Evolutionary conservation across 176 grass and related monocot genomes (phyloP), one percentile per base, ranked within the genome.

Genomic region (Guadua angustifolia): DNA sequence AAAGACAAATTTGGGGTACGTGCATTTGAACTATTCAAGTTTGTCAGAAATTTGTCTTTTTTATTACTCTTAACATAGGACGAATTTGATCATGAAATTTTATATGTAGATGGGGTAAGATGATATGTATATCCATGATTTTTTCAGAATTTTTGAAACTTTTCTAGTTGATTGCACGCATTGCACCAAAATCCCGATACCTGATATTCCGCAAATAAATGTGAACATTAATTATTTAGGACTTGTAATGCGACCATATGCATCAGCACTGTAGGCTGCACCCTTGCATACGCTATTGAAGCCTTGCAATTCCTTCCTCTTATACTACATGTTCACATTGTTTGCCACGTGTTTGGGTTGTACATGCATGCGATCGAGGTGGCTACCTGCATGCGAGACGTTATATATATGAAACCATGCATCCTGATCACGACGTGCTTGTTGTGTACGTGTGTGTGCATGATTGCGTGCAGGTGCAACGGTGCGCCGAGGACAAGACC

Each of bases 401-500:
- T 40, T 40, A 40, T 40, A 40, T 40, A 40, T 40, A 40, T 40
- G 6, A 7, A 40, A 40, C 7, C 6, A 40, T 40, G 6, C 5
- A 6, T 40, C 6, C 39, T 40, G 39, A 40, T 40, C 39, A 7
- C 39, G 39, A 40, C 39, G 39, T 39, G 38, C 6, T 46, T 7
- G 19, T 46, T 7, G 19, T 24, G n/a, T 46, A 69, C 22, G 6
- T 11, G 29, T 3, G 25, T 60, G 47, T 45, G 73, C 40, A 32
- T 69, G 46, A 1, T 32, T 74, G 66, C 60, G 73, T 72, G 66
- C 72, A 95, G 86, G 50, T 97, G 51, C 94, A 97, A 66, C 87
- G 94, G 73, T 97, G 92, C 47, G 94, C 92, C 15, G 94, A 97
- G 60, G 94, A 97, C 81, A 89, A 82, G 71, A 83, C 68, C 13